Base-by-base conservation (phyloP, 225 moss, liverwort and hornwort genomes). In the Polytrichum formosum region DNA sequence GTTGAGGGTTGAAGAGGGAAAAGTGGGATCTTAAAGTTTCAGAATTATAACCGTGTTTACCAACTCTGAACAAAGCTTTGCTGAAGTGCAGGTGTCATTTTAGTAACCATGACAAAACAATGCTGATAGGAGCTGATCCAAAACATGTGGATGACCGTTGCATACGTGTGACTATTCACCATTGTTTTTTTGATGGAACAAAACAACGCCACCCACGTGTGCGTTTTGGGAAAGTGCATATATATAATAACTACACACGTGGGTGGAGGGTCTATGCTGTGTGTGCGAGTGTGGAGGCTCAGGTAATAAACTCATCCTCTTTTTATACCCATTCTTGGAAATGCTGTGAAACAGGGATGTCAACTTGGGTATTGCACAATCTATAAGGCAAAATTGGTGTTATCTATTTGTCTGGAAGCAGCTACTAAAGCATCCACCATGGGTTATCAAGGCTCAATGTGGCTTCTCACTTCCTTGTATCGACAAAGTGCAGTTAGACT, bases 281-380 rank as follows among this genome's bases (percentile, higher is more conserved):
- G 67, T 98, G 97, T 78, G 91, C 97, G 18, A 98, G 97, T 73
- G 97, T 98, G 19, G 97, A 98, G 83, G 92, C 94, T 67, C 97
- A 95, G 92, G 94, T 90, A 73, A 63, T 8, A 56, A 70, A 29
- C 56, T 28, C 25, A 46, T 46, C 0, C 13, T 9, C 3, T 46
- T 46, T 46, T 46, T 46, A 46, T 46, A 13, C 16, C 16, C 13
- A 46, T 46, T 46, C 10, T 46, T 46, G 10, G 16, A 35, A 35
- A 35, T 35, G 35, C 9, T 35, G 35, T 35, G 46, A 13, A 46
- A 46, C 16, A 46, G 10, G 46, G 46, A 4, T 16, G 16, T 16
- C 46, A 16, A 13, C 46, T 46, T 46, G 16, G 37, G 3, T 13
- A 46, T 3, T 46, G 13, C 16, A 3, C 46, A 16, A 46, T 46